Base-by-base conservation (phyloP, 2,329 filamentous ascomycete genomes). In the Diplocarpon rosae region DNA sequence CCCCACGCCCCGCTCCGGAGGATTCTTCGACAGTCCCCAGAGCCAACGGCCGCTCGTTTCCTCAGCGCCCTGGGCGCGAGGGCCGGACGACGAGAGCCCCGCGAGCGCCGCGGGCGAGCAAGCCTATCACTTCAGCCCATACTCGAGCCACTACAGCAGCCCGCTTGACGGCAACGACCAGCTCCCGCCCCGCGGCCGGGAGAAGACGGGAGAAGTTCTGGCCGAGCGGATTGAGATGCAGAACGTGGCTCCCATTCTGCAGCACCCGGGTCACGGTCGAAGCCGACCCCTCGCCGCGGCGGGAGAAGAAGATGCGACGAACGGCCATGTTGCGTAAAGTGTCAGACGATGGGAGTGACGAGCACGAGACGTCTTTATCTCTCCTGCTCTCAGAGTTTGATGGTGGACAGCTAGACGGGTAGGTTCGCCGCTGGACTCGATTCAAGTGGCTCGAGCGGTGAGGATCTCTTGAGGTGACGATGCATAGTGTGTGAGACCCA, bases 81-180 rank as follows among this genome's bases (percentile, higher is more conserved):
- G 43, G 42, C 20, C 7, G 17, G 40, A 50, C 5, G 52, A 58
- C 10, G 49, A 54, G 13, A 53, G 49, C 34, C 58, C 57, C 1
- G 46, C 50, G 2, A 55, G 51, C 69, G 20, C 76, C 68, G 47
- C 48, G 10, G 50, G 48, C 3, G 57, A 59, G 40, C 56, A 58
- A 16, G 68, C 65, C 6, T 76, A n/a, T n/a, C n/a, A 78, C 60
- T 70, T 77, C 51, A 78, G 74, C 3, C 76, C 77, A 0, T 80
- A 80, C 56, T 68, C 66, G 15, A 77, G 74, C 33, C 72, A 76
- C 47, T 79, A 70, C 61, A 75, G 66, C 59, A 78, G 74, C 54
- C 76, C 76, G 0, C 66, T 75, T 5, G 52, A 43, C 2, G 56
- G 55, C 47, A 52, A 37, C 39, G 36, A 43, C 8, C 40, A 42